Base-by-base conservation (phyloP, 2,329 filamentous ascomycete genomes). In the Sporothrix protearum region DNA sequence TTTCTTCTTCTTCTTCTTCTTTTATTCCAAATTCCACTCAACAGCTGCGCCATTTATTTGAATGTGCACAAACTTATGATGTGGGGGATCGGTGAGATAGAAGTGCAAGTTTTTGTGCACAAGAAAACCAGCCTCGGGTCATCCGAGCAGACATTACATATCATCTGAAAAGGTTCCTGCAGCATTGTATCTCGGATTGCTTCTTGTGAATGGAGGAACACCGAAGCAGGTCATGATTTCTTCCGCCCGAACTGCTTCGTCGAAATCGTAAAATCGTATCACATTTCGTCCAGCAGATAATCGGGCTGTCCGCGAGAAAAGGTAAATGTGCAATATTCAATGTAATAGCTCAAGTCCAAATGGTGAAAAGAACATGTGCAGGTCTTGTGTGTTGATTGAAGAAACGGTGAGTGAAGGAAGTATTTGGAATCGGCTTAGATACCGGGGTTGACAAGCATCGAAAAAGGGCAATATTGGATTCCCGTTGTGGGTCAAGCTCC, bases 401-500 rank as follows among this genome's bases (percentile, higher is more conserved):
- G 36, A 33, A 8, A 47, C 42, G 42, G 14, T 47, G 42, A 14
- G 42, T 12, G 36, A 16, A 42, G 42, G 9, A 12, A 39, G 25
- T 16, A 30, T 49, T 42, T 33, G 47, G 25, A 69, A 55, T 39
- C 22, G 33, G 53, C 16, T 12, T 28, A 39, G 57, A 57, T 28
- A 68, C 45, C 45, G 45, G 28, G n/a, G 30, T 47, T 39, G 30
- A 9, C 28, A 12, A 68, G 22, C 36, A 45, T 57, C 28, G 25
- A 36, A n/a, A n/a, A 47, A 2, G 42, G n/a, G 25, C 25, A 57
- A 57, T 57, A n/a, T 55, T 69, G 22, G 42, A 68, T 25, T 30
- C 45, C 67, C 49, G 67, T n/a, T 55, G 33, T 69, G 70, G 70
- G 70, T 69, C 70, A 30, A 53, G 59, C 39, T 59, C 72, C 69